These are phyloP conservation scores for Umbelopsis sp. DNA, from an alignment of 192 early-diverging fungal genomes.

Conservation along the genomic window DNA sequence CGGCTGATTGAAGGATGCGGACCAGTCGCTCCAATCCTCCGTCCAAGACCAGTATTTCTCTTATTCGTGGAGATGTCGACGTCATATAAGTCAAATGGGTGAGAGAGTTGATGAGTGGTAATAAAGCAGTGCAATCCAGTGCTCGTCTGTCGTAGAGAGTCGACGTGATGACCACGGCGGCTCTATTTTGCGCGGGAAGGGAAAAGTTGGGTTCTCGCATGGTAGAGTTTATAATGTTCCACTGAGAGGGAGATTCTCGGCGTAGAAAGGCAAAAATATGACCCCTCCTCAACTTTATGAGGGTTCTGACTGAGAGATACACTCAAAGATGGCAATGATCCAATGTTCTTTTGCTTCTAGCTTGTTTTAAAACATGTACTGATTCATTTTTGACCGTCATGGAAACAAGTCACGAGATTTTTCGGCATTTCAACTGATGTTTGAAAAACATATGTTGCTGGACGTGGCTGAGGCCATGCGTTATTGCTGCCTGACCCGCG, in stretches of 20 bases:
- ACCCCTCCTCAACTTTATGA: too few relatives aligned
- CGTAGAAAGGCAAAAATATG: conserved; percentile 26
- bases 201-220: conserved; percentile 88
- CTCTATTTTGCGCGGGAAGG: conserved; percentile 77
- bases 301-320: too few relatives aligned
- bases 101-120: conserved; percentile 87
- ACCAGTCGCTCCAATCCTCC: conserved; percentile 90
- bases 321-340: too few relatives aligned
- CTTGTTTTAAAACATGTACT: too few relatives aligned
- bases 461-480: too few relatives aligned
- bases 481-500: too few relatives aligned
- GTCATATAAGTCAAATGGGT: conserved; percentile 89
- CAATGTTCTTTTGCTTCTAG: too few relatives aligned
- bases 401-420: too few relatives aligned
- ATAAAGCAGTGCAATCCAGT: conserved; percentile 87
- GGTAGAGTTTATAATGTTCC: conserved; percentile 27
- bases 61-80: conserved; percentile 76
- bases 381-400: too few relatives aligned
- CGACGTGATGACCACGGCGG: conserved; percentile 75
- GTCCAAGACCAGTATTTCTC: conserved; percentile 80
- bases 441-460: too few relatives aligned
- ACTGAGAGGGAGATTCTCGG: conserved; percentile 22
- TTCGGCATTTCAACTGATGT: too few relatives aligned
- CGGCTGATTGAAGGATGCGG: conserved; percentile 70
- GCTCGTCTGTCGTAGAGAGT: conserved; percentile 92